Percentiles rank a stretch among this genome's conserved stretches.
Evolutionary conservation across 148 eudicot species (phyloP).

Genomic region (Nyssa sinensis): DNA sequence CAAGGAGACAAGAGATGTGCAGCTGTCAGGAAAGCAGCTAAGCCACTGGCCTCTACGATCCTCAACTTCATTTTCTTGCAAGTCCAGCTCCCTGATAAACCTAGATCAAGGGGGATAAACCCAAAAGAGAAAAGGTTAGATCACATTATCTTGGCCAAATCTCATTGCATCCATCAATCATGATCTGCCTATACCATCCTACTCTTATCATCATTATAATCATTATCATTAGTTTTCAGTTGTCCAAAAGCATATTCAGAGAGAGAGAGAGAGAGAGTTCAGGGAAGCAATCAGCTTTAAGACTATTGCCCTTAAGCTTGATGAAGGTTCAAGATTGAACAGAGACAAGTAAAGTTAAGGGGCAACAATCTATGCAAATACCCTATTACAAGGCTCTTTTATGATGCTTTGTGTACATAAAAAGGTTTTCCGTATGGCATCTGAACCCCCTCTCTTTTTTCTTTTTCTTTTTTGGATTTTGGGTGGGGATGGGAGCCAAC

Average conservation of each 20-base stretch:
- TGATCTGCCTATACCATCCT: neutral
- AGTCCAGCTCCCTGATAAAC: slow-evolving; percentile 71
- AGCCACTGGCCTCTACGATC: slow-evolving; percentile 87
- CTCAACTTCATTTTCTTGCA: slow-evolving; percentile 78
- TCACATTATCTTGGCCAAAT: neutral
- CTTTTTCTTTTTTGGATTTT: too few relatives aligned
- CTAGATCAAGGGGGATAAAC: slow-evolving; percentile 29
- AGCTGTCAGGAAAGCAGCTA: slow-evolving; percentile 76
- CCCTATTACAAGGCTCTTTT: too few relatives aligned
- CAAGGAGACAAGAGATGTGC: slow-evolving; percentile 73
- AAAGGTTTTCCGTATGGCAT: too few relatives aligned
- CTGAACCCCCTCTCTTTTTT: too few relatives aligned
- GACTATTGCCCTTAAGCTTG: too few relatives aligned
- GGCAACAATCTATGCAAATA: neutral
- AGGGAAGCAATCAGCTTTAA: too few relatives aligned
- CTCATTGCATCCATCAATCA: neutral
- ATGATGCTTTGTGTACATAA: too few relatives aligned
- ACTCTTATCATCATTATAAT: neutral
- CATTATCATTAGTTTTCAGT: too few relatives aligned
- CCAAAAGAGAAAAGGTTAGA: neutral
- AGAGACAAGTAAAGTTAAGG: neutral
- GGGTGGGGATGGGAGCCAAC: too few relatives aligned
- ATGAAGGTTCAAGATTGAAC: neutral
- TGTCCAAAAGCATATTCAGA: too few relatives aligned
- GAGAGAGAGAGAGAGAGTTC: too few relatives aligned